phyloP scores from a whole-genome alignment of 1,284 basidiomycete species.

The Austroboletus novae-zelandiae region DNA sequence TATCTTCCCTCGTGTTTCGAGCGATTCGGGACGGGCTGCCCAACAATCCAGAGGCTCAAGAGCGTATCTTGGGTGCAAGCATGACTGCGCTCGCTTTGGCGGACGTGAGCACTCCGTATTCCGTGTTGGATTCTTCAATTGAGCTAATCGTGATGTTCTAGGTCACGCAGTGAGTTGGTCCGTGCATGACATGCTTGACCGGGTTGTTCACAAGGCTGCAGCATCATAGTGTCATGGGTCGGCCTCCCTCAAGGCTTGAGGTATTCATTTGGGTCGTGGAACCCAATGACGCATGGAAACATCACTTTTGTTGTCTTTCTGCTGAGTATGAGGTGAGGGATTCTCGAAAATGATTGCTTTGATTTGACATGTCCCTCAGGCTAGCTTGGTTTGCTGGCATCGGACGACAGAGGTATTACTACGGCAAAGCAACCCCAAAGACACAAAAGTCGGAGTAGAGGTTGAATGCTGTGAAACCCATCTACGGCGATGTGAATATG shows the following conservation, averaged over 20 bases:
- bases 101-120: slow-evolving; percentile 52
- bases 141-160: slow-evolving; percentile 18
- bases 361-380: slow-evolving; percentile 26
- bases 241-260: slow-evolving; percentile 58
- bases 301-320: slow-evolving; percentile 61
- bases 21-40: slow-evolving; percentile 63
- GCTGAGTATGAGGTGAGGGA: slow-evolving; percentile 49
- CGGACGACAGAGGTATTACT: slow-evolving; percentile 58
- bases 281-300: slow-evolving; percentile 72
- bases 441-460: slow-evolving; percentile 22
- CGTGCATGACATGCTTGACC: background rate
- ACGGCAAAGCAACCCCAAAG: slow-evolving; percentile 27
- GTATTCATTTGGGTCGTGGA: slow-evolving; percentile 55
- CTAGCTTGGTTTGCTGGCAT: slow-evolving; percentile 66
- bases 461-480: too few relatives aligned
- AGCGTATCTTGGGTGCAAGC: slow-evolving; percentile 64
- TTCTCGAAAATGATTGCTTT: background rate
- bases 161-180: slow-evolving; percentile 53
- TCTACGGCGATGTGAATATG: too few relatives aligned
- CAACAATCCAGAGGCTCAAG: slow-evolving; percentile 60
- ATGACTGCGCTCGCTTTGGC: slow-evolving; percentile 67
- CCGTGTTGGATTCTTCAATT: background rate
- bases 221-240: slow-evolving; percentile 55
- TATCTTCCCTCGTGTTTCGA: slow-evolving; percentile 69
- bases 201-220: slow-evolving; percentile 27